Conservation (phyloP, 495 filamentous ascomycete genomes). For the Talaromyces ruber region DNA sequence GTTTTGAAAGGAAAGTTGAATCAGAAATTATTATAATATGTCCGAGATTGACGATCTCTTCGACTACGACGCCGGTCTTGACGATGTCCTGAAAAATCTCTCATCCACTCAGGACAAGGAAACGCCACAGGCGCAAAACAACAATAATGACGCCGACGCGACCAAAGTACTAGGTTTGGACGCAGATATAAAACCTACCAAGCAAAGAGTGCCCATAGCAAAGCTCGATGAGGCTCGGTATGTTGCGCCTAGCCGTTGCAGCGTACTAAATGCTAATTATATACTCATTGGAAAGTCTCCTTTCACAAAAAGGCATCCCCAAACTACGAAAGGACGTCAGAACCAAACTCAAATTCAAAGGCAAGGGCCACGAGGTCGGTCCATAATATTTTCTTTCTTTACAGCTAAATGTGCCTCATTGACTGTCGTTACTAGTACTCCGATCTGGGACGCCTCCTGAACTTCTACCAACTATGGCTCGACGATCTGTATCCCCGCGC, state of each 20-base stretch:
- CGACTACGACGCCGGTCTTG: slow-evolving; percentile 57
- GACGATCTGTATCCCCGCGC: slow-evolving; percentile 93
- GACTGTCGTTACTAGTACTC: slow-evolving; percentile 54
- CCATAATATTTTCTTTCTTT: not conserved
- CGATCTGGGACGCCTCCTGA: slow-evolving; percentile 72
- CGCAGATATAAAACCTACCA: slow-evolving; percentile 73
- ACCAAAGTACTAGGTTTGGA: slow-evolving; percentile 55
- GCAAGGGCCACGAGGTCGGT: slow-evolving; percentile 85
- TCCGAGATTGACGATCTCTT: slow-evolving; percentile 53
- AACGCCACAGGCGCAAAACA: slow-evolving; percentile 17
- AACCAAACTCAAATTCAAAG: slow-evolving; percentile 69
- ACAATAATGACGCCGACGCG: slow-evolving; percentile 23
- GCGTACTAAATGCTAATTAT: not conserved
- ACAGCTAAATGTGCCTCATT: not conserved
- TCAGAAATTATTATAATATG: slow-evolving; percentile 9
- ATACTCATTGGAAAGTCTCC: slow-evolving; percentile 41
- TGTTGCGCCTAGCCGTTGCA: slow-evolving; percentile 5
- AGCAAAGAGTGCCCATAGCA: slow-evolving; percentile 62
- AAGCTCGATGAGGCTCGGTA: slow-evolving; percentile 82
- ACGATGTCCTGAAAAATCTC: slow-evolving; percentile 39
- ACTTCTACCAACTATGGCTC: slow-evolving; percentile 93
- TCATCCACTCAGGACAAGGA: slow-evolving; percentile 22
- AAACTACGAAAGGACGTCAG: slow-evolving; percentile 66
- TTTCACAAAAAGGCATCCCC: slow-evolving; percentile 75
- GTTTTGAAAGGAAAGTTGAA: not conserved